Evolutionary conservation across 441 rosid species (phyloP), one percentile per base, ranked within the genome.

Genomic region (Corymbia citriodora): DNA sequence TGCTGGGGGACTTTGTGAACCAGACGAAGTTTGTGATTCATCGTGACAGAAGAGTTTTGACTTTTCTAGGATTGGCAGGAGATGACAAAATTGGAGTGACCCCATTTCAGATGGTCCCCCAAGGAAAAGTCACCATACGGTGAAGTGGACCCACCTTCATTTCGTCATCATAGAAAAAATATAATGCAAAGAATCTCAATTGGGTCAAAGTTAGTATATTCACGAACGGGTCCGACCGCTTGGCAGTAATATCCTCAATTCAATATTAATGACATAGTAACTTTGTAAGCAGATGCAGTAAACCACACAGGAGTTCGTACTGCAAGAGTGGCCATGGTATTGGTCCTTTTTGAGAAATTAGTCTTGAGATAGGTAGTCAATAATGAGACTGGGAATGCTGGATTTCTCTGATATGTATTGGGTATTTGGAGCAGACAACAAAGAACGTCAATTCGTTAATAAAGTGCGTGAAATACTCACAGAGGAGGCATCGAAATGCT

Each of bases 401-500:
- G 19, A 49, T 25, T 53, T n/a, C 53, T 52, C n/a, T 19, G 48
- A 18, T 45, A 16, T 27, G 89, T 33, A 48, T 61, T 18, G 19
- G 25, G 49, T 6, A 29, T 23, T 33, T 3, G 36, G 18, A 9
- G 15, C 19, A 29, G 18, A 31, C 36, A 55, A 50, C 25, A 54
- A 70, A 50, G 36, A 36, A 74, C 8, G 49, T 74, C 29, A 59
- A 59, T 29, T 29, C 65, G 10, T 59, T 23, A 23, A 59, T 59
- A 59, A 12, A 12, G 83, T 14, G 11, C 10, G 45, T 25, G 25
- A 86, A 45, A 45, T 88, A 90, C 94, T 91, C 65, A 94, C 95
- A 87, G 92, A 91, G n/a, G 95, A 93, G 53, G 87, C 92, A 91
- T 96, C 95, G 55, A 91, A 94, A 91, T 82, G 91, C 89, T 95